phyloP scores from a whole-genome alignment of 805 yeast genomes.

The Tetrapisispora nanseiensis region DNA sequence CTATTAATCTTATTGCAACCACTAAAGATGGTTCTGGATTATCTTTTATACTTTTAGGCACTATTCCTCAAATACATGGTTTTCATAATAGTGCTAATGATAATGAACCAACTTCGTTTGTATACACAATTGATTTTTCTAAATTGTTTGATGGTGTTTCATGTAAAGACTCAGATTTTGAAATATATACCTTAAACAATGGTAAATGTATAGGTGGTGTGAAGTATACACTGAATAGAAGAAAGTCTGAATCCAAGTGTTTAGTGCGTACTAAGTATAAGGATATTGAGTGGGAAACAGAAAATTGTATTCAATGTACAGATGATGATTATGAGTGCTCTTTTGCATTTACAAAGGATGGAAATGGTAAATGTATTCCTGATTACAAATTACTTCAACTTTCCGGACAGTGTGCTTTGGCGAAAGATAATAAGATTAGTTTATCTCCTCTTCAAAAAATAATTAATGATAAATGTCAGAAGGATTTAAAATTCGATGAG shows the following conservation, averaged over 20 bases:
- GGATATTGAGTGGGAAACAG: constrained; percentile 35
- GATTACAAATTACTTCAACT: constrained; percentile 17
- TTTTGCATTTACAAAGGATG: constrained; percentile 35
- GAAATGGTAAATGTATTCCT: constrained; percentile 40
- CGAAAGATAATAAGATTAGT: constrained; percentile 6
- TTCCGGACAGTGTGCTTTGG: constrained; percentile 14
- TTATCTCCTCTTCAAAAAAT: constrained; percentile 13
- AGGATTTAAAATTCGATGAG: constrained; percentile 18
- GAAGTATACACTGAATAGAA: constrained; percentile 49
- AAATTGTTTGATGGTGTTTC: constrained; percentile 39
- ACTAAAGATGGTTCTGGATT: constrained; percentile 63
- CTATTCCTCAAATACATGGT: neutral
- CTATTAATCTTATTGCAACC: constrained; percentile 37
- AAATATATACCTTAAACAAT: constrained; percentile 40
- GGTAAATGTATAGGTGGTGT: constrained; percentile 58
- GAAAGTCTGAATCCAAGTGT: constrained; percentile 59
- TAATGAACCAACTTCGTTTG: constrained; percentile 3
- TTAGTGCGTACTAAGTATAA: constrained; percentile 30
- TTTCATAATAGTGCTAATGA: constrained; percentile 4
- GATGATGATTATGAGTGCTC: constrained; percentile 65
- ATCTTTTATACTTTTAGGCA: constrained; percentile 45
- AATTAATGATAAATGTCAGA: constrained; percentile 17
- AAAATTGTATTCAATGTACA: constrained; percentile 51
- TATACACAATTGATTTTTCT: constrained; percentile 42
- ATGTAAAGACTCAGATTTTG: constrained; percentile 48